These are phyloP conservation scores for Prasinococcaceae sp. DNA, from an alignment of 139 green algal genomes.

Conservation along the genomic window DNA sequence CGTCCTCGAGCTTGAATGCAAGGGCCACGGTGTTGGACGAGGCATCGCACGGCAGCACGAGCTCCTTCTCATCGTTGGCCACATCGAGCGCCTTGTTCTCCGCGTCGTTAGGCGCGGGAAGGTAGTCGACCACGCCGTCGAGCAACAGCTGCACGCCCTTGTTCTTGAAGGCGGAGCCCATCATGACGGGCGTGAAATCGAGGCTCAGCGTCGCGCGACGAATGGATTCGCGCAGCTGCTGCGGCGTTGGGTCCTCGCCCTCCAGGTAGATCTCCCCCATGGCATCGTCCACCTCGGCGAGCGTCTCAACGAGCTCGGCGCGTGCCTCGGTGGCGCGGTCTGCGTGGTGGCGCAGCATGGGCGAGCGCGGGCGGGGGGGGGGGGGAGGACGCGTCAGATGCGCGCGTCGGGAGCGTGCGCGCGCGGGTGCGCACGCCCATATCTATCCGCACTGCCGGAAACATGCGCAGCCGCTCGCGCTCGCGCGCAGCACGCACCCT, in stretches of 20 bases:
- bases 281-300: conserved; percentile 72
- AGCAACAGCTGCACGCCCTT: conserved; percentile 67
- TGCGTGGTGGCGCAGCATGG: too few species aligned
- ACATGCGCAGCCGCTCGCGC: too few species aligned
- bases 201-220: conserved; percentile 48
- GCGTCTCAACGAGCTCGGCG: conserved; percentile 27
- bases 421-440: too few species aligned
- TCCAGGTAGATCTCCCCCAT: conserved; percentile 79
- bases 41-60: not conserved
- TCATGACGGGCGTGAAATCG: conserved; percentile 83
- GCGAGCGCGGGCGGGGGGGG: too few species aligned
- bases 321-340: too few species aligned
- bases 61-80: conserved; percentile 33
- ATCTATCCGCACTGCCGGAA: too few species aligned
- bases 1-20: conserved; percentile 99
- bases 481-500: too few species aligned
- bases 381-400: too few species aligned
- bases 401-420: too few species aligned
- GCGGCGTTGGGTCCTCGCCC: conserved; percentile 52
- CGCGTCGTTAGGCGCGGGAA: conserved; percentile 72
- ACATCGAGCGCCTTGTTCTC: conserved; percentile 61
- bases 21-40: conserved; percentile 23
- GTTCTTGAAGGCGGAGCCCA: conserved; percentile 90
- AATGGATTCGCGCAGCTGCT: conserved; percentile 37
- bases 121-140: conserved; percentile 78